phyloP scores from a whole-genome alignment of 345 rosid species.

The Syzygium aqueum region DNA sequence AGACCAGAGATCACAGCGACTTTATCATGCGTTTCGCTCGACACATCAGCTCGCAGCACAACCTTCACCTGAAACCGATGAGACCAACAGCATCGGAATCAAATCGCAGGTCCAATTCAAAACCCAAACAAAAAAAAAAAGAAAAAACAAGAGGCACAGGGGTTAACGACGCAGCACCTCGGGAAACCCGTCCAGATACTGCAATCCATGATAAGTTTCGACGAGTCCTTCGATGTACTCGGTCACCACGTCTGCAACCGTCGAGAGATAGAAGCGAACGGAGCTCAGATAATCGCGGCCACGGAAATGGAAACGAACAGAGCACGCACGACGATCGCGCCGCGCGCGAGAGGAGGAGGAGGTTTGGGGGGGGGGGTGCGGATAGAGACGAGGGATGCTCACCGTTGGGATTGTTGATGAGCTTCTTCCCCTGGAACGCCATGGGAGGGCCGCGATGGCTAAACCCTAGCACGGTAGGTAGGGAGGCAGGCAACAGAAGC shows the following conservation, averaged over 20 bases:
- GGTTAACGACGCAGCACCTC: constrained; percentile 30
- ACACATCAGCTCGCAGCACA: constrained; percentile 84
- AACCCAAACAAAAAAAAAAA: neutral
- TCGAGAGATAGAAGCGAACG: neutral
- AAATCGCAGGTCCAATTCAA: neutral
- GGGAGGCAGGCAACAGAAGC: neutral
- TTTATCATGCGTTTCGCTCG: constrained; percentile 54
- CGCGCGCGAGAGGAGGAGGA: too few species aligned
- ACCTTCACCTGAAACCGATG: constrained; percentile 61
- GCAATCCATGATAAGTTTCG: constrained; percentile 83
- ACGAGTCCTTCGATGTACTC: constrained; percentile 94
- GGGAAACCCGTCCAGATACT: constrained; percentile 89
- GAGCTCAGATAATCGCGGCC: neutral
- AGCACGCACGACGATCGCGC: neutral
- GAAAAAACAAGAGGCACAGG: neutral
- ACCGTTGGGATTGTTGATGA: constrained; percentile 85
- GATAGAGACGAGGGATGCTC: neutral
- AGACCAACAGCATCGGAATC: neutral
- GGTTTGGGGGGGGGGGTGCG: too few species aligned
- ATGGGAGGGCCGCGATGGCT: constrained; percentile 12
- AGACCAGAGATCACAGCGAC: constrained; percentile 94
- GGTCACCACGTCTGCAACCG: constrained; percentile 74
- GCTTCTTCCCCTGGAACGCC: constrained; percentile 82
- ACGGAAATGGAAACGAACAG: neutral
- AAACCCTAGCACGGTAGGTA: constrained; percentile 1